These are phyloP conservation scores for Friedmanniomyces endolithicus DNA, from an alignment of 495 filamentous ascomycete species.

Conservation along the genomic window DNA sequence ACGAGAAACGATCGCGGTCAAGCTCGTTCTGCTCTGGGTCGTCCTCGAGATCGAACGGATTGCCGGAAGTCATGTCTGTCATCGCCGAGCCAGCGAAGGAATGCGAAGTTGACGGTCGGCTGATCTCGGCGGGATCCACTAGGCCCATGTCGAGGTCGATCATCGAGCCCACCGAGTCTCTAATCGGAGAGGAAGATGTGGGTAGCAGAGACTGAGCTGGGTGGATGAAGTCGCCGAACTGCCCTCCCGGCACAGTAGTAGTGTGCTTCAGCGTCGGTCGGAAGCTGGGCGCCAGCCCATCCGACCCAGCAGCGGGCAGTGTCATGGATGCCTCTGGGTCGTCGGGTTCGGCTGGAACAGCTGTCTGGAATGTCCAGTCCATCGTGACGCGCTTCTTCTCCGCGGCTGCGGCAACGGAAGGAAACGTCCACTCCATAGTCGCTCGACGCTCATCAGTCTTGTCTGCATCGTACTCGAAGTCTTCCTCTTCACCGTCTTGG, in stretches of 20 bases:
- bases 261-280: constrained; percentile 27
- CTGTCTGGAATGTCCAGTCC: constrained; percentile 7
- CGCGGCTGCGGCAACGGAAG: neutral
- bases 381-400: constrained; percentile 10
- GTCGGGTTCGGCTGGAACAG: constrained; percentile 1
- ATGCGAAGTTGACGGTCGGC: constrained; percentile 27
- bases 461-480: constrained; percentile 28
- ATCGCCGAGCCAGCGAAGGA: constrained; percentile 25
- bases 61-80: constrained; percentile 26
- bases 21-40: constrained; percentile 13
- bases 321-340: constrained; percentile 13
- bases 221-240: constrained; percentile 24
- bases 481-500: constrained; percentile 24
- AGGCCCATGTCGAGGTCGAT: constrained; percentile 30
- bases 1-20: constrained; percentile 16
- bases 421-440: constrained; percentile 26
- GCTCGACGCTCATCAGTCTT: constrained; percentile 36
- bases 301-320: constrained; percentile 18
- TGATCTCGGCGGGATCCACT: constrained; percentile 20
- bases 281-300: constrained; percentile 21
- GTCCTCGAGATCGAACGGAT: constrained; percentile 33
- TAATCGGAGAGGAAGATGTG: constrained; percentile 17
- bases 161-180: constrained; percentile 29
- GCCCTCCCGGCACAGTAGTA: constrained; percentile 25
- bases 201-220: neutral